phyloP scores from a whole-genome alignment of 2,329 filamentous ascomycete genomes.

The Penicillium sclerotigenum region DNA sequence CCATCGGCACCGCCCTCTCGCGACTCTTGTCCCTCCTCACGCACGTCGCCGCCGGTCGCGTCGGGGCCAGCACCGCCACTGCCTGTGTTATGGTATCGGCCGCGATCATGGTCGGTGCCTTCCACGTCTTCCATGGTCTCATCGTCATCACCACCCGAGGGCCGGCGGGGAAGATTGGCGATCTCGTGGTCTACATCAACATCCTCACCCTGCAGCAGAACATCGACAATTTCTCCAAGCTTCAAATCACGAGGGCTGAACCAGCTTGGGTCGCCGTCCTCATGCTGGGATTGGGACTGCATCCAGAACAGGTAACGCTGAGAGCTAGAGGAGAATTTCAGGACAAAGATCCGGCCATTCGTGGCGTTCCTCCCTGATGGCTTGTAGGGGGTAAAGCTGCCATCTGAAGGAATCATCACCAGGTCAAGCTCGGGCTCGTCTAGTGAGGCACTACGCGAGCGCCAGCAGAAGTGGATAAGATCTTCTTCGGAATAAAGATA shows the following conservation, averaged over 20 bases:
- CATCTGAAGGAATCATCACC: conserved; percentile 88
- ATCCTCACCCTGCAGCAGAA: conserved; percentile 81
- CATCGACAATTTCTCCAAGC: conserved; percentile 82
- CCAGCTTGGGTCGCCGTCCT: conserved; percentile 67
- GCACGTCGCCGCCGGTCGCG: conserved; percentile 86
- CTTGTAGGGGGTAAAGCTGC: conserved; percentile 79
- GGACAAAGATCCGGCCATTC: conserved; percentile 85
- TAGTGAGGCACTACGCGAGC: conserved; percentile 67
- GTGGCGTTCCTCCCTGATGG: conserved; percentile 62
- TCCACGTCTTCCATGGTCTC: conserved; percentile 79
- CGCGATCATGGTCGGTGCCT: conserved; percentile 56
- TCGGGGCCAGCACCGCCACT: conserved; percentile 79
- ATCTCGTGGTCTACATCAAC: conserved; percentile 75
- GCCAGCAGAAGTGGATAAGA: conserved; percentile 96
- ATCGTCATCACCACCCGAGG: conserved; percentile 59
- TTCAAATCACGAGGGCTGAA: conserved; percentile 83
- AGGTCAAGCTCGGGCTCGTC: conserved; percentile 80
- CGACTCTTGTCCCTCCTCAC: conserved; percentile 82
- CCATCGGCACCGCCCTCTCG: conserved; percentile 94
- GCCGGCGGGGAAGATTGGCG: conserved; percentile 55
- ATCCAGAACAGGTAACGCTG: conserved; percentile 94
- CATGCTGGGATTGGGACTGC: conserved; percentile 80
- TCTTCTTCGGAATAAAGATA: conserved; percentile 95
- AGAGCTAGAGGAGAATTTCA: conserved; percentile 91
- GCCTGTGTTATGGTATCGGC: conserved; percentile 57